Evolutionary conservation across 345 rosid genomes (phyloP).

Genomic region (Eucalyptus pumila): DNA sequence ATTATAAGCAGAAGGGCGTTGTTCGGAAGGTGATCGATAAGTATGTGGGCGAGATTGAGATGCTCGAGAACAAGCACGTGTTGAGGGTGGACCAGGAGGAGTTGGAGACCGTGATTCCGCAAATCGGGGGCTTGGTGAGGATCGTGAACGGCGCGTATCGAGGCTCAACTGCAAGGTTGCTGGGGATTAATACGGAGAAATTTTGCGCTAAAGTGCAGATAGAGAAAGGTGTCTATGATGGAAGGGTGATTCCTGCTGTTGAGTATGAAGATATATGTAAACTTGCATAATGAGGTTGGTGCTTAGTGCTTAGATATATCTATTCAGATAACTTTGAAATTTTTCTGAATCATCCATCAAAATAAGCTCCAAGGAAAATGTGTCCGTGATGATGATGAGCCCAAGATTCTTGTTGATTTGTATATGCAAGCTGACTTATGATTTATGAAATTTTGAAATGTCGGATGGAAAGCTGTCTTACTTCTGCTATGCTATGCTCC

Average conservation of each 20-base stretch:
- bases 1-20: conserved; percentile 82
- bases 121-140: conserved; percentile 66
- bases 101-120: conserved; percentile 93
- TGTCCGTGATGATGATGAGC: not conserved
- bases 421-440: not conserved
- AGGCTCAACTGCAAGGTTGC: conserved; percentile 62
- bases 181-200: conserved; percentile 73
- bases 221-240: conserved; percentile 92
- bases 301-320: not conserved
- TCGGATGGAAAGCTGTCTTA: not conserved
- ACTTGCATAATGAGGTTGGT: conserved; percentile 28
- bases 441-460: not conserved
- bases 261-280: conserved; percentile 93
- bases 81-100: conserved; percentile 91
- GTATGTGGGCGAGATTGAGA: conserved; percentile 82
- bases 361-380: not conserved
- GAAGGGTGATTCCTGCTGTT: conserved; percentile 66
- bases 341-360: not conserved
- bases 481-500: not conserved
- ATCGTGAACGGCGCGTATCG: conserved; percentile 90
- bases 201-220: conserved; percentile 81
- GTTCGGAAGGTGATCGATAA: conserved; percentile 77
- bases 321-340: not conserved
- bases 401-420: not conserved
- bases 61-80: conserved; percentile 68